phyloP scores from a whole-genome alignment of 352 stramenopile species.

The Phytophthora pseudosyringae region DNA sequence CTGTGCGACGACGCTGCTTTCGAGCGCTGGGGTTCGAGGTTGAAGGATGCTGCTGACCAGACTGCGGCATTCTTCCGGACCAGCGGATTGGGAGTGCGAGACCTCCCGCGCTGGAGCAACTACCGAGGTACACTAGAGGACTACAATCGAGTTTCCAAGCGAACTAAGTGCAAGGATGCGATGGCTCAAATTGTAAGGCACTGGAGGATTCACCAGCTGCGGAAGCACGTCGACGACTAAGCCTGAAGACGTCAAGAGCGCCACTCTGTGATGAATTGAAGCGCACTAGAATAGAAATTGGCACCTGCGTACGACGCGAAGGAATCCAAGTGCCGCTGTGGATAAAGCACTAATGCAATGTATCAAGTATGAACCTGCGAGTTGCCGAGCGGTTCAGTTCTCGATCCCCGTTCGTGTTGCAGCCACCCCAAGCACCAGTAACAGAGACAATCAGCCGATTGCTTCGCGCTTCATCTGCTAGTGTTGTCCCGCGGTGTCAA shows the following conservation, averaged over 20 bases:
- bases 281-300: no score
- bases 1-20: slow-evolving; percentile 38
- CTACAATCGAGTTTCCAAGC: slow-evolving; percentile 44
- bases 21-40: slow-evolving; percentile 36
- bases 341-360: no score
- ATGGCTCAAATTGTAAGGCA: slow-evolving; percentile 31
- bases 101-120: slow-evolving; percentile 49
- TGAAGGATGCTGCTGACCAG: slow-evolving; percentile 46
- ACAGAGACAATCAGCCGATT: not conserved
- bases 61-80: slow-evolving; percentile 52
- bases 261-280: no score
- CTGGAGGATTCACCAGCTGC: slow-evolving; percentile 20
- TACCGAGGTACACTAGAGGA: slow-evolving; percentile 60
- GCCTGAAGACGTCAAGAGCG: no score
- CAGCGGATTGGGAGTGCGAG: slow-evolving; percentile 35
- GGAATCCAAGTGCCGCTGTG: no score
- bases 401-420: slow-evolving; percentile 3
- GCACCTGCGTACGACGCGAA: no score
- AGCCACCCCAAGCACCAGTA: slow-evolving; percentile 15
- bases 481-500: not conserved
- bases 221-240: no score
- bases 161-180: slow-evolving; percentile 41
- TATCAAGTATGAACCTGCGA: no score
- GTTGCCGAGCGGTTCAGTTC: no score
- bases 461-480: not conserved